Evolutionary conservation across 129 eudicot genomes (phyloP).

Genomic region (Flaveria linearis): DNA sequence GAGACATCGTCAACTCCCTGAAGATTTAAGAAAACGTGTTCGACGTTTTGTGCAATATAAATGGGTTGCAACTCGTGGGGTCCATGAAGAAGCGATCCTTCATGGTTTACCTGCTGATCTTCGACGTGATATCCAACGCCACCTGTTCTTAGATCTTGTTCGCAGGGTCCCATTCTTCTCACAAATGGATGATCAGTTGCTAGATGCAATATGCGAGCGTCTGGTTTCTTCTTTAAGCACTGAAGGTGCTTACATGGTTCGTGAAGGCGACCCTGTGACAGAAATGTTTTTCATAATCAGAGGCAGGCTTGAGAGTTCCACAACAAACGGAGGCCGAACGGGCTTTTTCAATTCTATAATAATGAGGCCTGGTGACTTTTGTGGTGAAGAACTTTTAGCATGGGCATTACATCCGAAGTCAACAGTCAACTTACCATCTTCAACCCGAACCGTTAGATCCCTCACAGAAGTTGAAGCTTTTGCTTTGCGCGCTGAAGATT

Average conservation of each 20-base stretch:
- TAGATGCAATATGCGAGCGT: constrained; percentile 97
- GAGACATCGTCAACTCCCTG: constrained; percentile 96
- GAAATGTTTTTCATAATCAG: constrained; percentile 95
- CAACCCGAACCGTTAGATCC: constrained; percentile 87
- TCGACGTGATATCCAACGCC: constrained; percentile 91
- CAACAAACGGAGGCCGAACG: constrained; percentile 95
- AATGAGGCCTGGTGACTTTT: constrained; percentile 85
- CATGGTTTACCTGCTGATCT: constrained; percentile 85
- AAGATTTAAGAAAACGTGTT: constrained; percentile 81
- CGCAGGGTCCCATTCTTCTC: constrained; percentile 96
- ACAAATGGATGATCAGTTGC: constrained; percentile 96
- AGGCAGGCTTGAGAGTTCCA: constrained; percentile 89
- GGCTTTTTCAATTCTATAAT: constrained; percentile 87
- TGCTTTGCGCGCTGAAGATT: constrained; percentile 89
- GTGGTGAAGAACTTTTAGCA: constrained; percentile 93
- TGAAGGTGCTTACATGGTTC: constrained; percentile 84
- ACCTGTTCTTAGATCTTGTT: constrained; percentile 92
- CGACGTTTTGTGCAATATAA: constrained; percentile 88
- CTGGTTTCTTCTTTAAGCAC: constrained; percentile 88
- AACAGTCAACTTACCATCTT: constrained; percentile 80
- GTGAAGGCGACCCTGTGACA: constrained; percentile 93
- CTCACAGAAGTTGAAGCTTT: constrained; percentile 94
- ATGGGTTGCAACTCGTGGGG: constrained; percentile 99
- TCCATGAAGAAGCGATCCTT: constrained; percentile 77
- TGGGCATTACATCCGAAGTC: constrained; percentile 98